Percentiles rank a stretch among this genome's conserved stretches.
phyloP scores from a whole-genome alignment of 176 grass and related monocot genomes.

The Musa beccarii region DNA sequence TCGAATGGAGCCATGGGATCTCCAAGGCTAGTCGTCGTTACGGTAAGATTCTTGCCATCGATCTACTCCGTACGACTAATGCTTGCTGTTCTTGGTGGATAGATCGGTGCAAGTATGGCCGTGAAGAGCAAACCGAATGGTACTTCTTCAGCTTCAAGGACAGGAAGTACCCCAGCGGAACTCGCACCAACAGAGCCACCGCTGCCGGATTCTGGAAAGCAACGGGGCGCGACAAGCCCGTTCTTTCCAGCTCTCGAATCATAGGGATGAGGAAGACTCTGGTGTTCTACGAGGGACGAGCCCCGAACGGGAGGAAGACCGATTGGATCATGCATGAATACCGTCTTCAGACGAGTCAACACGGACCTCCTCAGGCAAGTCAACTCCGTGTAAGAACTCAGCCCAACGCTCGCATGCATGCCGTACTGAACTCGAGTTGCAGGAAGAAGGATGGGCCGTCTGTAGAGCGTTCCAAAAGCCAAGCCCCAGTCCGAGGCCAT shows the following conservation, averaged over 20 bases:
- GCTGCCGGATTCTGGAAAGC: slow-evolving; percentile 84
- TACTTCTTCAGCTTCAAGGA: slow-evolving; percentile 99
- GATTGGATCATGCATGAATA: slow-evolving; percentile 99
- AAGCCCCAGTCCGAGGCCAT: slow-evolving; percentile 39
- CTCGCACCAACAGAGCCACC: slow-evolving; percentile 73
- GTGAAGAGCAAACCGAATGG: slow-evolving; percentile 62
- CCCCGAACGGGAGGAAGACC: slow-evolving; percentile 57
- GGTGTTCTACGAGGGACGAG: slow-evolving; percentile 92
- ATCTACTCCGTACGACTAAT: not conserved
- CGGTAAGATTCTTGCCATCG: too few species aligned
- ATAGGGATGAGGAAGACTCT: slow-evolving; percentile 99
- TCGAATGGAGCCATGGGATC: slow-evolving; percentile 78
- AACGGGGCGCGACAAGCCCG: slow-evolving; percentile 79
- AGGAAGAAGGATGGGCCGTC: slow-evolving; percentile 95
- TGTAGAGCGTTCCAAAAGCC: slow-evolving; percentile 78
- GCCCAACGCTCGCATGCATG: not conserved
- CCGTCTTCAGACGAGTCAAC: slow-evolving; percentile 58
- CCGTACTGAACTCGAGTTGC: not conserved
- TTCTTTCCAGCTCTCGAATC: slow-evolving; percentile 35
- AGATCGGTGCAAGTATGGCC: slow-evolving; percentile 51
- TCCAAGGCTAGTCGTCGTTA: slow-evolving; percentile 36
- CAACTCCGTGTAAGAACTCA: not conserved
- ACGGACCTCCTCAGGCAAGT: slow-evolving; percentile 56
- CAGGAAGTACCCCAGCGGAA: slow-evolving; percentile 86
- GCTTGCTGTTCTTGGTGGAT: not conserved